Base-by-base conservation (phyloP, 371 early-diverging fungal genomes). In the Ordospora pajunii region DNA sequence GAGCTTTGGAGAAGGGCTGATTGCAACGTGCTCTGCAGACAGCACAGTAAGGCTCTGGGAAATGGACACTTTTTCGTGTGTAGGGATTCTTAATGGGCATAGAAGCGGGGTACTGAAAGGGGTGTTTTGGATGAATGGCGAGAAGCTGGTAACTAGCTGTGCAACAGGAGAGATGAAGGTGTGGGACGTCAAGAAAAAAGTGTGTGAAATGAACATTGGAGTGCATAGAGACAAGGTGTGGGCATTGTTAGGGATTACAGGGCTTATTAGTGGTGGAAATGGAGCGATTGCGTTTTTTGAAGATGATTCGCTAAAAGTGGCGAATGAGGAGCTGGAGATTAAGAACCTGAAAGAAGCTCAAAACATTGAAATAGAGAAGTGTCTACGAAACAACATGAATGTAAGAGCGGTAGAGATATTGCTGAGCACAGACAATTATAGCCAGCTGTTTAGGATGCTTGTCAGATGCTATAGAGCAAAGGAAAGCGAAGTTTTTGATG, bases 31-130 rank as follows among this genome's bases (percentile, higher is more conserved):
- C 17, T 67, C 68, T 48, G 22, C 40, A 46, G 90, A 89, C 70
- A 89, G 89, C 63, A 87, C 89, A 6, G 87, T 89, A 67, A 88
- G 87, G 79, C 78, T 88, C 9, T 89, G 89, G 89, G 85, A 88
- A 67, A 77, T 84, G 0, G 80, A 85, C 42, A 86, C 86, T 12
- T 81, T 87, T 2, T 84, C 83, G 40, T 87, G 87, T 72, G 50
- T 86, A 0, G 83, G 85, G 0, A 87, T 87, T 2, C 84, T 89
- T 64, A 70, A 78, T 27, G 89, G 88, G 0, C 90, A 89, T 75
- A 78, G 81, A 0, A 87, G 87, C 22, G 87, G 87, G 22, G 85
- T 89, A 21, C 21, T 73, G 37, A 54, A 50, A 19, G 49, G 27
- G 4, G 17, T n/a, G 22, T 62, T 64, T 10, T 73, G 43, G 19